A percentile compares a stretch with the other conserved stretches of the same genome.
Conservation (phyloP, 176 grass and related monocot species). For the Triticum urartu region DNA sequence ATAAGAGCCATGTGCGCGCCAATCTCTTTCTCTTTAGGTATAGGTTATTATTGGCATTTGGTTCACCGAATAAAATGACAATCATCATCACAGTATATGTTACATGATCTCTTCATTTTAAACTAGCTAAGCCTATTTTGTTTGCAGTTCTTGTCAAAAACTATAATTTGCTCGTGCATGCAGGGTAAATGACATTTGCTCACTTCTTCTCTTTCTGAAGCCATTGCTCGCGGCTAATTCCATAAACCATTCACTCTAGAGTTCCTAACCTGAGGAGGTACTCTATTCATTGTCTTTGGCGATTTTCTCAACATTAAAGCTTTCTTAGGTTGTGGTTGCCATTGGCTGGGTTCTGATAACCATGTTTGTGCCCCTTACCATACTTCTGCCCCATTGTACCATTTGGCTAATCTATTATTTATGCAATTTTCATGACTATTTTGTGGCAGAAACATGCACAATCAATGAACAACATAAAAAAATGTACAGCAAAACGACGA, state of each 20-base stretch:
- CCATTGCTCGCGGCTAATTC: background rate
- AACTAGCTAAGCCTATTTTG: background rate
- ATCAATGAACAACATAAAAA: background rate
- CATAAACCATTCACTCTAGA: background rate
- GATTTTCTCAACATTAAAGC: background rate
- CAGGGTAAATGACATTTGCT: no score
- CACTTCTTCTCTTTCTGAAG: background rate
- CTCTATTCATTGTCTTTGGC: background rate
- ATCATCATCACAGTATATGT: no score
- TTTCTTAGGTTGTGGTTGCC: background rate
- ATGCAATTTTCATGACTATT: background rate
- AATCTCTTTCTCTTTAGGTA: background rate
- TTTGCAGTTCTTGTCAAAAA: background rate
- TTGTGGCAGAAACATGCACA: background rate
- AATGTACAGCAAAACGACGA: background rate
- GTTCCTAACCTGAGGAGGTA: background rate
- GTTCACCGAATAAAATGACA: conserved; percentile 30
- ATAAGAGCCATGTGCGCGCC: conserved; percentile 22
- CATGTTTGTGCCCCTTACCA: background rate
- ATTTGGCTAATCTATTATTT: background rate
- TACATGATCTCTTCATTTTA: background rate
- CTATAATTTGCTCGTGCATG: background rate
- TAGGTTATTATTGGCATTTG: background rate
- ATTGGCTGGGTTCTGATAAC: background rate
- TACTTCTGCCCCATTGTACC: background rate